Percentiles rank a stretch among this genome's conserved stretches.
Evolutionary conservation across 2,329 filamentous ascomycete species (phyloP).

Genomic region (Cercospora sp.): DNA sequence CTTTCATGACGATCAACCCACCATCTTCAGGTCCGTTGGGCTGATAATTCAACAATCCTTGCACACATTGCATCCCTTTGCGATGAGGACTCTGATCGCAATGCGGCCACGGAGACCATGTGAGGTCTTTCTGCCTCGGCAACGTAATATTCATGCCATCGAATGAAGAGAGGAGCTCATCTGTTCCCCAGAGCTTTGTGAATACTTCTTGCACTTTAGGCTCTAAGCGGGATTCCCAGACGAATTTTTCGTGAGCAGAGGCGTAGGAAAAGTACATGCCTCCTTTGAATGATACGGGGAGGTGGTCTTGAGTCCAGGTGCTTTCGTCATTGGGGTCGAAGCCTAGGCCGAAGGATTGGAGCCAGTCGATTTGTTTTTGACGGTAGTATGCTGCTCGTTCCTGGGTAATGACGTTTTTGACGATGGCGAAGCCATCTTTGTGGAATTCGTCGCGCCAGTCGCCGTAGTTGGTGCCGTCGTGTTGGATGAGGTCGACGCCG

Average conservation of each 20-base stretch:
- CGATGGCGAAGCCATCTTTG: constrained; percentile 34
- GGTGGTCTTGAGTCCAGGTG: constrained; percentile 48
- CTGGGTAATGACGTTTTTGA: constrained; percentile 33
- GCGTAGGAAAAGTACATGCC: constrained; percentile 48
- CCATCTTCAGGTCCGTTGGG: constrained; percentile 51
- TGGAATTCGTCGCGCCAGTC: constrained; percentile 39
- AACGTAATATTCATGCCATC: constrained; percentile 47
- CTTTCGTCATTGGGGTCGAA: constrained; percentile 37
- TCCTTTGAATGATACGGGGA: constrained; percentile 48
- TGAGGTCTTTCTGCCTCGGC: constrained; percentile 44
- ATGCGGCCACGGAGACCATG: constrained; percentile 46
- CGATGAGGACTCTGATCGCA: constrained; percentile 46
- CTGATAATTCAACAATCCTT: constrained; percentile 49
- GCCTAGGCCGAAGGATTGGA: constrained; percentile 34
- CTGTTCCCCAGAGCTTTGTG: constrained; percentile 45
- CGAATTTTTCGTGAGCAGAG: constrained; percentile 46
- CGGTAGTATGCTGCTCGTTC: constrained; percentile 35
- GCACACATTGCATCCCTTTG: constrained; percentile 46
- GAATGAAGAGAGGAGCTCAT: constrained; percentile 37
- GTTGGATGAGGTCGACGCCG: constrained; percentile 26
- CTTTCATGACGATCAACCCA: constrained; percentile 49
- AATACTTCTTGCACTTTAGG: constrained; percentile 46
- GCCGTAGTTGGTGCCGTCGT: constrained; percentile 26
- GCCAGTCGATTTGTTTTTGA: constrained; percentile 37
- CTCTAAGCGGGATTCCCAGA: constrained; percentile 48